Evolutionary conservation across 495 filamentous ascomycete genomes (phyloP).

Genomic region (Aspergillus homomorphus): DNA sequence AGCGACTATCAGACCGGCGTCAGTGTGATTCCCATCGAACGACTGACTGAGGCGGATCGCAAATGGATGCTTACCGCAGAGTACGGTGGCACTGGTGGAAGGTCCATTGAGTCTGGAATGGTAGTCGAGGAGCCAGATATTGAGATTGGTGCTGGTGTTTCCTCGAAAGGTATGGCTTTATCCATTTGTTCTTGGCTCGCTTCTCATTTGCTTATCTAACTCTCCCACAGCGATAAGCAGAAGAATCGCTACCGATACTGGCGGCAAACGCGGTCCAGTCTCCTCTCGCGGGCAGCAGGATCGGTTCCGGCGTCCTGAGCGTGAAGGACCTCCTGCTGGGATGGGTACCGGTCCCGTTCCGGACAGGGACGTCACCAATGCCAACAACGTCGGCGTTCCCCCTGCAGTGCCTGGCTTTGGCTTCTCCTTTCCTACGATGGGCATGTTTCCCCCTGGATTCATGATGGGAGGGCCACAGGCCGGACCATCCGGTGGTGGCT

Average conservation of each 20-base stretch:
- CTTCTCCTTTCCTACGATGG: constrained; percentile 67
- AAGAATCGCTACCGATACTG: constrained; percentile 75
- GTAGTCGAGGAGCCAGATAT: constrained; percentile 97
- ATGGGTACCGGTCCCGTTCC: constrained; percentile 21
- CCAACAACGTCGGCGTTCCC: constrained; percentile 54
- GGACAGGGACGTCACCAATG: constrained; percentile 40
- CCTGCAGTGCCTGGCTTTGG: constrained; percentile 64
- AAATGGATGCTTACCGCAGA: constrained; percentile 97
- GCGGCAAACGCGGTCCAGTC: constrained; percentile 69
- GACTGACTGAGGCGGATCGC: constrained; percentile 90
- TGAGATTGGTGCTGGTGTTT: constrained; percentile 95
- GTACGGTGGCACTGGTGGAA: constrained; percentile 87
- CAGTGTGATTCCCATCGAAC: constrained; percentile 87
- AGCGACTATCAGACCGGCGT: constrained; percentile 91
- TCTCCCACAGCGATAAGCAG: constrained; percentile 65
- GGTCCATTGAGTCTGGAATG: constrained; percentile 74
- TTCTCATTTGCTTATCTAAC: not conserved
- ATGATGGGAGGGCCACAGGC: constrained; percentile 47
- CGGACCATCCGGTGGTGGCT: constrained; percentile 23
- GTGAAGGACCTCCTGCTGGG: constrained; percentile 25
- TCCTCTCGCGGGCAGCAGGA: constrained; percentile 57
- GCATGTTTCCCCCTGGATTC: constrained; percentile 66
- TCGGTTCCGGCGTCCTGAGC: constrained; percentile 40
- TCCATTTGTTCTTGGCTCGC: not conserved
- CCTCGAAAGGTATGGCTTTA: constrained; percentile 65